phyloP scores from a whole-genome alignment of 1,139 yeast species.

The Hemisphaericaspora subhashii region DNA sequence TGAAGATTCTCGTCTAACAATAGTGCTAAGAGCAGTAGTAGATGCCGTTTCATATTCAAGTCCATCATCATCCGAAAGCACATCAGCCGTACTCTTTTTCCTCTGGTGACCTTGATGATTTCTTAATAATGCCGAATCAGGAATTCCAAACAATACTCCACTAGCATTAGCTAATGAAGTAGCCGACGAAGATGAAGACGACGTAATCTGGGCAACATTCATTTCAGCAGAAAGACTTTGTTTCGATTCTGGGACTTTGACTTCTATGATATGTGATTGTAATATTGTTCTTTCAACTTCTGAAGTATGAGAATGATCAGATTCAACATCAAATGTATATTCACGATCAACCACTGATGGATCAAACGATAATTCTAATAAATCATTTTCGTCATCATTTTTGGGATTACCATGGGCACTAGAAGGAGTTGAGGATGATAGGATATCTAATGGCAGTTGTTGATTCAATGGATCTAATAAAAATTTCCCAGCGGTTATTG shows the following conservation, averaged over 20 bases:
- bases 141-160: slow-evolving; percentile 3
- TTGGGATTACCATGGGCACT: too few species aligned
- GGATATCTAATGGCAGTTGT: not conserved
- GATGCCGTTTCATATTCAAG: slow-evolving; percentile 1
- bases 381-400: not conserved
- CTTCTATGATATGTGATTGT: slow-evolving; percentile 10
- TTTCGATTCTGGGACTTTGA: slow-evolving; percentile 10
- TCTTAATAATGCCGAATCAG: slow-evolving; percentile 5
- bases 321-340: slow-evolving; percentile 1
- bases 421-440: not conserved
- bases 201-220: too few species aligned
- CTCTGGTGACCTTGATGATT: not conserved
- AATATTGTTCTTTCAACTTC: slow-evolving; percentile 11
- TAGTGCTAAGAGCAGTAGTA: not conserved
- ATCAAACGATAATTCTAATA: not conserved
- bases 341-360: slow-evolving; percentile 1
- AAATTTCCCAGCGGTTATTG: not conserved
- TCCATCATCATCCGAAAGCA: not conserved
- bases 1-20: too few species aligned
- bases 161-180: not conserved
- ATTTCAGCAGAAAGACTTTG: slow-evolving; percentile 10
- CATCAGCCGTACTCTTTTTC: not conserved
- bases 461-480: not conserved
- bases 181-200: too few species aligned
- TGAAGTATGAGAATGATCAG: slow-evolving; percentile 2